Evolutionary conservation across 331 rosid species (phyloP).

Genomic region (Telfairia occidentalis): DNA sequence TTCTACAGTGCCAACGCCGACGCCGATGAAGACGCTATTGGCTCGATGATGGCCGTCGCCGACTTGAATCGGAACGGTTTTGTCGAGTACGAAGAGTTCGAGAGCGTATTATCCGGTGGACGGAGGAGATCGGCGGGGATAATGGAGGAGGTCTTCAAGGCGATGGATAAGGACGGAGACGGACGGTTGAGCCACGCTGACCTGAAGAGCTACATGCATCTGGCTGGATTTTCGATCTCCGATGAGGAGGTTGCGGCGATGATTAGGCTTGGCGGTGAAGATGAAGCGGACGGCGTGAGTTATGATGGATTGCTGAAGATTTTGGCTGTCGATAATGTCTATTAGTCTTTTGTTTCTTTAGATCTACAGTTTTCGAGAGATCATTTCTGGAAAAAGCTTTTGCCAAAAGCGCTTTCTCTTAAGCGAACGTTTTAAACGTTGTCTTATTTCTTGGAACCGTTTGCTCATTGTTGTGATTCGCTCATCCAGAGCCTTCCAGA

Average conservation of each 20-base stretch:
- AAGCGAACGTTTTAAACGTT: background rate
- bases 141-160: slow-evolving; percentile 74
- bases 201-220: slow-evolving; percentile 52
- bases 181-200: slow-evolving; percentile 69
- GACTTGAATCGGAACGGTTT: slow-evolving; percentile 65
- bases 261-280: slow-evolving; percentile 57
- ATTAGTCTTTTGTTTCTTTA: background rate
- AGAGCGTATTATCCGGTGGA: slow-evolving; percentile 37
- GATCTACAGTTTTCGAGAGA: background rate
- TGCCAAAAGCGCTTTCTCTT: background rate
- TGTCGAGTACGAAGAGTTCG: slow-evolving; percentile 85
- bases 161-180: slow-evolving; percentile 86
- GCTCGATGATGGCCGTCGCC: slow-evolving; percentile 65
- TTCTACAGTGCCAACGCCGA: slow-evolving; percentile 28
- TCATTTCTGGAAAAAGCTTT: background rate
- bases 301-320: slow-evolving; percentile 61
- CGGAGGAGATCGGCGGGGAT: slow-evolving; percentile 24
- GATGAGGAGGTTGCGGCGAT: slow-evolving; percentile 65
- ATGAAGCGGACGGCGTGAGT: slow-evolving; percentile 43
- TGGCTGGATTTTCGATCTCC: slow-evolving; percentile 41
- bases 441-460: background rate
- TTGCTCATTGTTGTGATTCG: no score
- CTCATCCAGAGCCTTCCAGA: no score
- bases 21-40: slow-evolving; percentile 38
- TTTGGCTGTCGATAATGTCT: slow-evolving; percentile 24